Base-by-base conservation (phyloP, 1,284 basidiomycete genomes). In the Athelia sp. region DNA sequence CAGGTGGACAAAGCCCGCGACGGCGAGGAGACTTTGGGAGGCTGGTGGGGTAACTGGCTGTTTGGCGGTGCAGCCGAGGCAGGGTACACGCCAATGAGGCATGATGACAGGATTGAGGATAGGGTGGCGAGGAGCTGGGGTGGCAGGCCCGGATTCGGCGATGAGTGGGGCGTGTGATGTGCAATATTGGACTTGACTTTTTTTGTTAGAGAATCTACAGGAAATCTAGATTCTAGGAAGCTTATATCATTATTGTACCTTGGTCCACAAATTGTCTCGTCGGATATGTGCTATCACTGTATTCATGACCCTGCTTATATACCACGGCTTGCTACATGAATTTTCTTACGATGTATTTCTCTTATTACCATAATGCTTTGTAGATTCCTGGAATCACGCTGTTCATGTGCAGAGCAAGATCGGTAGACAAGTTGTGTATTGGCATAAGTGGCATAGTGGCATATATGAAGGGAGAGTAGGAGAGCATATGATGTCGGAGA, bases 81-180 rank as follows among this genome's bases (percentile, higher is more conserved):
- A 6, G 45, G 22, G 4, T 19, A 19, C 14, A 24, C 26, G 23
- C 32, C 29, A 8, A 9, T 18, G 18, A 6, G 36, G 56, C 57
- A 73, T 38, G 78, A 79, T 50, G 78, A 78, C 50, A 65, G 70
- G 50, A 62, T 72, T 49, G 80, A 78, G 53, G 77, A 78, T 54
- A 67, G 76, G 56, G 65, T 73, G 63, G 63, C 67, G 48, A 62
- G 77, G 53, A 68, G 66, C 42, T 78, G 75, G 73, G 73, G 73
- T 45, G 65, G 68, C 15, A 58, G 68, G 49, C 68, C 75, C 54
- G 71, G 72, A 46, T 72, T 69, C 55, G 74, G 75, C 34, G 81
- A 82, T 55, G 81, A 83, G 29, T 84, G 82, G 82, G 71, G n/a
- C n/a, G n/a, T n/a, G n/a, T 73, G 13, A 29, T 38, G 62, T 81